Base-by-base conservation (phyloP, 2,329 filamentous ascomycete species). In the Fusarium drepaniforme region DNA sequence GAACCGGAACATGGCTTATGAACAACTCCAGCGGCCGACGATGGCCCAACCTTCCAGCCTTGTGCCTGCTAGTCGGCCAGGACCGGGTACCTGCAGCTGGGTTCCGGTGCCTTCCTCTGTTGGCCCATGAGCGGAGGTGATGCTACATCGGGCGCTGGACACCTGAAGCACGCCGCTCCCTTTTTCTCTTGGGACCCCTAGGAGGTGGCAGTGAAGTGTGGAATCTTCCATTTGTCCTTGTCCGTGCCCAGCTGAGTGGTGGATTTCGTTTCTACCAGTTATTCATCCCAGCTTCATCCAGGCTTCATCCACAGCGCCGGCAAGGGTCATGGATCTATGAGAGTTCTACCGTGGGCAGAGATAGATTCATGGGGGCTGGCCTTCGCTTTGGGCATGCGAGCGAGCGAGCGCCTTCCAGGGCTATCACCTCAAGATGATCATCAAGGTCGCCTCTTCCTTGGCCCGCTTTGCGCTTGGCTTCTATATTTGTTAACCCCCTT, bases 221-320 rank as follows among this genome's bases (percentile, higher is more conserved):
- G 49, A 71, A 65, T 30, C 46, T 67, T 74, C 70, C 46, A 57
- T 71, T 51, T 61, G 28, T 35, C 21, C 40, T 11, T 23, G 18
- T 51, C 25, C 33, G 57, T 60, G 37, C 57, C 23, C 38, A 64
- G 64, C 58, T 75, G 73, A 76, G 71, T 74, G 73, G 71, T 76
- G 67, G 67, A 60, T 66, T 76, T 71, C 53, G 58, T 49, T 28
- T 63, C 11, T 46, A n/a, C 35, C 12, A 30, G 9, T 23, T 37
- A 8, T 53, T 28, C 51, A 57, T 68, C 64, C 68, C 64, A 33
- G 30, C 30, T 33, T 33, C 30, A 33, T 33, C 30, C 30, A 61
- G 49, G 30, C 40, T 40, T 25, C 33, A 33, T 46, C 44, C 46
- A 38, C 11, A 33, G 16, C 33, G 16, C 12, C 35, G 18, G 51